Evolutionary conservation across 148 eudicot genomes (phyloP).

Genomic region (Rhododendron kiyosumense): DNA sequence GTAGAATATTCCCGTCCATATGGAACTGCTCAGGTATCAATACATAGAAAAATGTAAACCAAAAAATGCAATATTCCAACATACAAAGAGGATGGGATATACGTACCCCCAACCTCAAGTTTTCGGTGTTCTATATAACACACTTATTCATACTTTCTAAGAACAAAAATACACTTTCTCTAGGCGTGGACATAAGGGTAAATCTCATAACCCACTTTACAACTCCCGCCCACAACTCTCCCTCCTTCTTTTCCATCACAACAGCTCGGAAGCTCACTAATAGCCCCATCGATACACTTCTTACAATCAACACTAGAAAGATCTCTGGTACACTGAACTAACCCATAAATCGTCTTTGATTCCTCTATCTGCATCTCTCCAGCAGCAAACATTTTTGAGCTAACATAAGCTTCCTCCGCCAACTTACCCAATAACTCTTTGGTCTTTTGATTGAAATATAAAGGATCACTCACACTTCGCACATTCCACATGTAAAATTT

Average conservation of each 20-base stretch:
- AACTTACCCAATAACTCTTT: conserved; percentile 23
- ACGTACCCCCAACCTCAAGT: background rate
- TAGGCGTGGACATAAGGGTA: background rate
- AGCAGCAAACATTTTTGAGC: conserved; percentile 9
- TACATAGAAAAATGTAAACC: background rate
- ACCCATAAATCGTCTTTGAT: conserved; percentile 25
- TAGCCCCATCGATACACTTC: conserved; percentile 23
- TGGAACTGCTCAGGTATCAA: background rate
- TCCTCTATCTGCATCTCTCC: conserved; percentile 20
- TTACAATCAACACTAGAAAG: conserved; percentile 26
- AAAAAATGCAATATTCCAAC: background rate
- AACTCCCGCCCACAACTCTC: background rate
- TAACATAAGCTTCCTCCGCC: conserved; percentile 7
- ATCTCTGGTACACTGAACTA: conserved; percentile 39
- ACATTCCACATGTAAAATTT: conserved; percentile 15
- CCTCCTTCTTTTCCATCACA: background rate
- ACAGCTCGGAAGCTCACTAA: background rate
- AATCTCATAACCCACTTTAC: background rate
- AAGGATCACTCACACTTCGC: conserved; percentile 9
- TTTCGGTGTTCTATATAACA: background rate
- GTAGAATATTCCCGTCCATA: too few species aligned
- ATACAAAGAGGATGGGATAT: background rate
- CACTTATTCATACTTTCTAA: background rate
- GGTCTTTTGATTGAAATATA: conserved; percentile 14
- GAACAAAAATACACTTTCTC: background rate